Evolutionary conservation across 345 rosid species (phyloP).

Genomic region (Nasturtium officinale): DNA sequence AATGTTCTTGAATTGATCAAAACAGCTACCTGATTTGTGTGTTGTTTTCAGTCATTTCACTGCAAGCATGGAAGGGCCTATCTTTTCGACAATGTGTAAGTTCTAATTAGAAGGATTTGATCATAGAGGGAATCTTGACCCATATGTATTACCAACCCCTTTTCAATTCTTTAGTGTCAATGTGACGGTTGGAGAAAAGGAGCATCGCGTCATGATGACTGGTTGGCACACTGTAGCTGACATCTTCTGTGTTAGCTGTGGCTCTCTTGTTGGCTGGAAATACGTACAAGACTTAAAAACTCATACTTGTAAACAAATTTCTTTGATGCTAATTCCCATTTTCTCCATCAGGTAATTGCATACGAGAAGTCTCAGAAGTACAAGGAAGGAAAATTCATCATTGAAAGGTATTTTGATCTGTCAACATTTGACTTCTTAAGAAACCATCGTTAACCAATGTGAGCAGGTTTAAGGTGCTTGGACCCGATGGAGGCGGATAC

Average conservation of each 20-base stretch:
- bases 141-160: background rate
- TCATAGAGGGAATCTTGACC: background rate
- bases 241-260: slow-evolving; percentile 77
- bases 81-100: slow-evolving; percentile 81
- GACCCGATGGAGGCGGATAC: slow-evolving; percentile 60
- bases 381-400: slow-evolving; percentile 81
- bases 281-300: slow-evolving; percentile 52
- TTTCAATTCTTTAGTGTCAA: slow-evolving; percentile 54
- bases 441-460: background rate
- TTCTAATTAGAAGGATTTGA: slow-evolving; percentile 13
- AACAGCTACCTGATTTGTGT: slow-evolving; percentile 21
- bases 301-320: slow-evolving; percentile 13
- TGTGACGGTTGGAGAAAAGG: slow-evolving; percentile 61
- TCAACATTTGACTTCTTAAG: background rate
- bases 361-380: slow-evolving; percentile 63
- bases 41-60: slow-evolving; percentile 67
- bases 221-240: slow-evolving; percentile 83
- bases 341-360: slow-evolving; percentile 55
- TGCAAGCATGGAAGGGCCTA: slow-evolving; percentile 77
- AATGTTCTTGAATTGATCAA: slow-evolving; percentile 11
- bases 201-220: slow-evolving; percentile 72
- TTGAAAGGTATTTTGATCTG: slow-evolving; percentile 55
- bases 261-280: slow-evolving; percentile 87
- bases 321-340: slow-evolving; percentile 7
- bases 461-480: slow-evolving; percentile 71